These are phyloP conservation scores for Cyclocybe aegerita DNA, from an alignment of 768 basidiomycete species.

Conservation along the genomic window DNA sequence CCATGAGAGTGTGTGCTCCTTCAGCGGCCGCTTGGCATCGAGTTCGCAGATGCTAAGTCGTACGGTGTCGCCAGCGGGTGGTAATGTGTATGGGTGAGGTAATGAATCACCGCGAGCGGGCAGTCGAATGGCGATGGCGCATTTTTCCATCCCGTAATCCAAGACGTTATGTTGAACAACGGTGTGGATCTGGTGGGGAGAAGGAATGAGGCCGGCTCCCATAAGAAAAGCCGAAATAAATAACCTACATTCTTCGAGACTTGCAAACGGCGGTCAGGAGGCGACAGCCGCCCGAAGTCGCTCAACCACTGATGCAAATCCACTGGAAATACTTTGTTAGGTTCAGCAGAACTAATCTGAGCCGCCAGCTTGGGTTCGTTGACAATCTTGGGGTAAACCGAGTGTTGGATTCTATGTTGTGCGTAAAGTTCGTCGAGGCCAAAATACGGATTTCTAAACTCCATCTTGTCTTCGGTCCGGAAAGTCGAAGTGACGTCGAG, in stretches of 20 bases:
- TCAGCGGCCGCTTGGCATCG: slow-evolving; percentile 20
- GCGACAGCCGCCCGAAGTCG: slow-evolving; percentile 25
- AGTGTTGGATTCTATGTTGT: slow-evolving; percentile 11
- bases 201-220: not conserved
- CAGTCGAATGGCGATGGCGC: slow-evolving; percentile 22
- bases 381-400: slow-evolving; percentile 15
- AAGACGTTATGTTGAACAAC: slow-evolving; percentile 23
- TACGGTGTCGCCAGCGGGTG: slow-evolving; percentile 13
- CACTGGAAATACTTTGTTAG: slow-evolving; percentile 20
- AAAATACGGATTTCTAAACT: slow-evolving; percentile 25
- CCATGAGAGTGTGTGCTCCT: slow-evolving; percentile 21
- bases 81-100: slow-evolving; percentile 22
- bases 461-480: slow-evolving; percentile 12
- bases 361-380: slow-evolving; percentile 24
- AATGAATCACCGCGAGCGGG: slow-evolving; percentile 19
- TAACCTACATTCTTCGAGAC: slow-evolving; percentile 20
- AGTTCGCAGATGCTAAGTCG: slow-evolving; percentile 24
- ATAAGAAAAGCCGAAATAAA: not conserved
- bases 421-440: slow-evolving; percentile 25
- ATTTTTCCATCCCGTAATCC: slow-evolving; percentile 30
- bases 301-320: slow-evolving; percentile 26
- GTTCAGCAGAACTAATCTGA: slow-evolving; percentile 22
- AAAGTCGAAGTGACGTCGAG: slow-evolving; percentile 8
- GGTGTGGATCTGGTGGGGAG: slow-evolving; percentile 18
- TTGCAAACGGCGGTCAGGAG: slow-evolving; percentile 24